Percentiles rank a stretch among this genome's conserved stretches.
Evolutionary conservation across 371 early-diverging fungal genomes (phyloP).

Genomic region (Entomophthora muscae): DNA sequence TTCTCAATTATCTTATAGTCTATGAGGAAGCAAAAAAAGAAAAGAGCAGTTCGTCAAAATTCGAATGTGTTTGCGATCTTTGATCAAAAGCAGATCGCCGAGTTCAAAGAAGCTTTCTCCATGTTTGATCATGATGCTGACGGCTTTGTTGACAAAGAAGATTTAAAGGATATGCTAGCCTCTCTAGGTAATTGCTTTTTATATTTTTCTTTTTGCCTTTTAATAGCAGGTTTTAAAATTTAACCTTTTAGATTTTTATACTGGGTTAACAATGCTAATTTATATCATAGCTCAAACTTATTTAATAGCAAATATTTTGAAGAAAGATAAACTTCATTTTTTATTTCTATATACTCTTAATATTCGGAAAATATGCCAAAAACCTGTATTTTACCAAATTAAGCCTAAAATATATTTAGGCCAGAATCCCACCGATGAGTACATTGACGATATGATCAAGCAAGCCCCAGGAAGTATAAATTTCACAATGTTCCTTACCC

Average conservation of each 20-base stretch:
- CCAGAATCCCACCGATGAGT: constrained; percentile 61
- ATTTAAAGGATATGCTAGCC: constrained; percentile 71
- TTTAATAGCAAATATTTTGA: too few relatives aligned
- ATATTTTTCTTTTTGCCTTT: not conserved
- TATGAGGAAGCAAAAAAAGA: constrained; percentile 34
- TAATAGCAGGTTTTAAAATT: not conserved
- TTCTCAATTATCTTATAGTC: too few relatives aligned
- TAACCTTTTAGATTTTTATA: not conserved
- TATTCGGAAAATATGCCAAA: not conserved
- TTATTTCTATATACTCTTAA: not conserved
- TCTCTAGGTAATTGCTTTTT: constrained; percentile 32
- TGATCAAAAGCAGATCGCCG: constrained; percentile 88
- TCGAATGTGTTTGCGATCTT: constrained; percentile 99
- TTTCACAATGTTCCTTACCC: constrained; percentile 84
- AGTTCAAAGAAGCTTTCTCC: constrained; percentile 90
- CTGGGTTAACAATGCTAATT: not conserved
- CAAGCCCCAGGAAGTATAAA: constrained; percentile 77
- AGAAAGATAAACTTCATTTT: too few relatives aligned
- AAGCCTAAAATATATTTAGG: constrained; percentile 24
- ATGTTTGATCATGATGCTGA: constrained; percentile 84
- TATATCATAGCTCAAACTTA: too few relatives aligned
- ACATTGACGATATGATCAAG: constrained; percentile 78
- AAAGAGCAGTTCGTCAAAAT: constrained; percentile 82
- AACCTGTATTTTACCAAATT: too few relatives aligned
- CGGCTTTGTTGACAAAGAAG: constrained; percentile 67